Base-by-base conservation (phyloP, 2,329 filamentous ascomycete genomes). In the Epicoccum sorghinum region DNA sequence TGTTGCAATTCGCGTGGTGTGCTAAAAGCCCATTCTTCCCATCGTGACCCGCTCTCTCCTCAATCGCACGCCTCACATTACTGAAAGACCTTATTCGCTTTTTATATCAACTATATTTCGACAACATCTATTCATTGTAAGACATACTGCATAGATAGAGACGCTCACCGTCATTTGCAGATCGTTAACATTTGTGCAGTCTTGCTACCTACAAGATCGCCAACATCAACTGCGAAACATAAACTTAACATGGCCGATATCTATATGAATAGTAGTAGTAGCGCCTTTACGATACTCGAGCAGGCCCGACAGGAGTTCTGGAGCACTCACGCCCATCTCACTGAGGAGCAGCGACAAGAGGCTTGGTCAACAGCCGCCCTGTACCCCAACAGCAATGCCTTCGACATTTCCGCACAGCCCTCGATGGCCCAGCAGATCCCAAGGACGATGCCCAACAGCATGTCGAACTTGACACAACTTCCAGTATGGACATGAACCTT, bases 271-370 rank as follows among this genome's bases (percentile, higher is more conserved):
- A 61, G 52, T 51, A 65, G 59, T 52, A 60, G 55, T 54, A 62
- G 47, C 44, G 52, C 52, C 59, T 64, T 64, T 52, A 42, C 68
- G 48, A 61, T 69, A 59, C 64, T 77, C 52, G 66, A 74, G 49
- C 68, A 71, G 46, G 69, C 74, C 57, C 69, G 68, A 53, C 70
- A 69, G 45, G 60, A 71, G 14, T 72, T 78, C 63, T 75, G 67
- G 67, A 60, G 47, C 39, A 59, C 63, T 45, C 59, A 76, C 48
- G 51, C 65, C 38, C 58, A 70, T 47, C 68, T 75, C 39, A 60
- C 73, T 37, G 69, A 74, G 35, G 62, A 72, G 32, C 60, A 75
- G 52, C 70, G 69, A 52, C 67, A 73, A 39, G 53, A 61, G n/a
- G 67, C 68, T 43, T 77, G 74, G 75, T 59, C 61, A 23, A 38